Evolutionary conservation across 192 early-diverging fungal species (phyloP), one percentile per base, ranked within the genome.

Genomic region (Rhizoclosmatium sp.): DNA sequence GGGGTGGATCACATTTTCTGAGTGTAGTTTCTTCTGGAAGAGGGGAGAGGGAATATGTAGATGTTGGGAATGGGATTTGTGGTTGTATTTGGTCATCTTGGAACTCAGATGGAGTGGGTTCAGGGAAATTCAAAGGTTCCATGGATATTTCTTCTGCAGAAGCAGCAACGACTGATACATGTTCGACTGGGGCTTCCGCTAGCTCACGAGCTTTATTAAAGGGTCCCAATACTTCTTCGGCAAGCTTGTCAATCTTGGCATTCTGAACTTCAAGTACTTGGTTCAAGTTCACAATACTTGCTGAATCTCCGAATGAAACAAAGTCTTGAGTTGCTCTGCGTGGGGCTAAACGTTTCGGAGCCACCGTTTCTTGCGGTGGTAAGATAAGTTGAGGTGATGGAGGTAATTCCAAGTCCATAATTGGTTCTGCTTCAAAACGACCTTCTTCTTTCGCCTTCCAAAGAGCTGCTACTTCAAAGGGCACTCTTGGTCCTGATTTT

Each of bases 381-480:
- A 31, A 31, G 31, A 31, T 31, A 31, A 31, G 12, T 58, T 58
- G 12, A 0, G 56, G 21, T 58, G 56, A 31, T 62, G 60, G 60
- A 19, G 7, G 7, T 9, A 21, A 19, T 21, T 19, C 21, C 7
- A 40, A 62, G 21, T 19, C 23, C 60, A 21, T 7, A 0, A 21
- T 21, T 19, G 19, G 60, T 9, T 7, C 7, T 62, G 60, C 51
- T 54, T 54, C 9, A 59, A 75, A 75, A 19, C 60, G 16, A 7
- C 59, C 72, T 10, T 75, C 60, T 31, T 75, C 72, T 46, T 75
- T 75, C 61, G 72, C 72, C 44, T 75, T 75, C 72, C 72, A 75
- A 45, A 75, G 7, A 7, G 72, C 72, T 59, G 72, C 72, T 14
- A 75, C 60, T 2, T 75, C 72, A 7, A 62, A 59, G 14, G 72